Percentiles rank a stretch among this genome's conserved stretches.
Conservation (phyloP, 1,139 yeast species). For the Blastobotrys niveus region DNA sequence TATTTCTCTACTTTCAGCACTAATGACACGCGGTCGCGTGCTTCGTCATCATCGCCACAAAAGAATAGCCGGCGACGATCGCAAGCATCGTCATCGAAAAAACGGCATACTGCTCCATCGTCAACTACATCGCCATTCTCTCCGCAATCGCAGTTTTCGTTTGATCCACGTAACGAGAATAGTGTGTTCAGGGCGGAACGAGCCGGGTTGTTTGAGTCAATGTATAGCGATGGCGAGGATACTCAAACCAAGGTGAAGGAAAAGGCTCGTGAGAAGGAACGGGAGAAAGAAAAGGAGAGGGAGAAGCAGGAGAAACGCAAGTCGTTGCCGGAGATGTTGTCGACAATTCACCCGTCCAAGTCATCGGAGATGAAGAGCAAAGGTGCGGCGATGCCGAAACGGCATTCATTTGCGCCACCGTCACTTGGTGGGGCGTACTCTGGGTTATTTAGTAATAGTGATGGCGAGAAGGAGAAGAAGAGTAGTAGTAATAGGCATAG, state of each 20-base stretch:
- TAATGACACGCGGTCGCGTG: not conserved
- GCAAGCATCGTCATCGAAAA: not conserved
- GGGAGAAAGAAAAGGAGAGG: not conserved
- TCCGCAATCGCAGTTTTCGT: slow-evolving; percentile 6
- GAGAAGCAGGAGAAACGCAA: not conserved
- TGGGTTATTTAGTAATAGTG: not conserved
- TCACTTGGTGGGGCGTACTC: not conserved
- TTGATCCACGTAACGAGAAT: slow-evolving; percentile 17
- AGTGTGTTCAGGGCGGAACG: slow-evolving; percentile 15
- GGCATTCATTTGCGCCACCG: not conserved
- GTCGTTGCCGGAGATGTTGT: not conserved
- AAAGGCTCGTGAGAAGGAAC: not conserved
- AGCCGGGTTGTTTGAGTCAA: slow-evolving; percentile 14
- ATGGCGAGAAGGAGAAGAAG: not conserved
- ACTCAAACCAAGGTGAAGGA: not conserved
- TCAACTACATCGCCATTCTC: too few species aligned
- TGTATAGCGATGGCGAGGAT: not conserved
- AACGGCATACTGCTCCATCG: not conserved
- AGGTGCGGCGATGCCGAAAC: too few species aligned
- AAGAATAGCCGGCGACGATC: not conserved
- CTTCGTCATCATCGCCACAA: not conserved
- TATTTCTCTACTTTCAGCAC: slow-evolving; percentile 4
- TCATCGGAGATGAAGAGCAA: too few species aligned
- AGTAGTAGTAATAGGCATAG: not conserved
- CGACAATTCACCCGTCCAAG: not conserved